These are phyloP conservation scores for Solanum phureja DNA, from an alignment of 257 asterid species.

Conservation along the genomic window DNA sequence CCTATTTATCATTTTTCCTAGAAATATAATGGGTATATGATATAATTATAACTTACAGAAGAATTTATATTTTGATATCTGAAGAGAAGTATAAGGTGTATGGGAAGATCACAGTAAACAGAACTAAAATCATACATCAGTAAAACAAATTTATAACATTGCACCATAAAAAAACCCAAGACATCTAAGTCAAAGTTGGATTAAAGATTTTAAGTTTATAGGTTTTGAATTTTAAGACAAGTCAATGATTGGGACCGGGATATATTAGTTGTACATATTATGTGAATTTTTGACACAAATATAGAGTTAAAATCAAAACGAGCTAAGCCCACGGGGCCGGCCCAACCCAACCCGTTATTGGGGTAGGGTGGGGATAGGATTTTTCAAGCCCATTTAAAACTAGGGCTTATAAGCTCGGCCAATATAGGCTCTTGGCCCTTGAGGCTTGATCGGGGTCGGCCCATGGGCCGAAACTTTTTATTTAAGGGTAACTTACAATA, in stretches of 20 bases:
- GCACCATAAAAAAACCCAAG: background rate
- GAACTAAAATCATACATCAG: background rate
- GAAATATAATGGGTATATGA: background rate
- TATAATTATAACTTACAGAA: background rate
- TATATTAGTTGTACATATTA: background rate
- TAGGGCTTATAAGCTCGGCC: too few relatives aligned
- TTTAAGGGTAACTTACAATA: too few relatives aligned
- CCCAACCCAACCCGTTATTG: too few relatives aligned
- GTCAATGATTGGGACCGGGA: background rate
- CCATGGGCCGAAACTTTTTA: too few relatives aligned
- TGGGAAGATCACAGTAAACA: background rate
- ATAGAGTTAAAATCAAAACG: background rate
- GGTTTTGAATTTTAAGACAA: background rate
- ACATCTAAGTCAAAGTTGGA: background rate
- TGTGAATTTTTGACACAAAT: background rate
- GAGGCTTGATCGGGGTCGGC: too few relatives aligned
- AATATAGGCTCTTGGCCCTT: too few relatives aligned
- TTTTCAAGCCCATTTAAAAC: too few relatives aligned
- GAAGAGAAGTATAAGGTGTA: background rate
- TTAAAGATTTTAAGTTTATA: background rate
- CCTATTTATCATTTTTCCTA: background rate
- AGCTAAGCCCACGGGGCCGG: too few relatives aligned
- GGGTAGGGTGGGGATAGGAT: too few relatives aligned
- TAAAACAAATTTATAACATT: background rate
- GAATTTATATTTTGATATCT: background rate